A percentile compares a stretch with the other conserved stretches of the same genome.
Evolutionary conservation across 1,284 basidiomycete species (phyloP).

Genomic region (Fomitiporia mediterranea): DNA sequence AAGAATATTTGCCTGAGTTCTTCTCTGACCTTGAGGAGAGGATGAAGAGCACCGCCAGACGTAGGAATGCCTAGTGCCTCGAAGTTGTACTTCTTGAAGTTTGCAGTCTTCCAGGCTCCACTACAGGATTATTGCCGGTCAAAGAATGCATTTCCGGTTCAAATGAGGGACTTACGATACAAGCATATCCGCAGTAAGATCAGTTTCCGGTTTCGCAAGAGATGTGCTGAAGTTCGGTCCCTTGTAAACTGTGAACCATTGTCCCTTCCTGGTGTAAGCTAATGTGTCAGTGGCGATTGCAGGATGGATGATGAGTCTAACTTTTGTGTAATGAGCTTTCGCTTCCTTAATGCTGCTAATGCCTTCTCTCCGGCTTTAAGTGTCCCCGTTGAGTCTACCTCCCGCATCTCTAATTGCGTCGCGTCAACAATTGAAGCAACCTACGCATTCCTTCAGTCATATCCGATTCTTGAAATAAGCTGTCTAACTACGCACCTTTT

Average conservation of each 20-base stretch:
- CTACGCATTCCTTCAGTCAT: conserved; percentile 33
- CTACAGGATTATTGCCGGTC: conserved; percentile 36
- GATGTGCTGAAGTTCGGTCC: conserved; percentile 88
- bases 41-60: conserved; percentile 89
- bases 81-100: conserved; percentile 99
- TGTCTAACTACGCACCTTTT: conserved; percentile 41
- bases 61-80: conserved; percentile 92
- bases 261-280: conserved; percentile 66
- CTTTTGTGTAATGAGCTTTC: conserved; percentile 81
- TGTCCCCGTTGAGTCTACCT: conserved; percentile 71
- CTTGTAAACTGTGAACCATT: conserved; percentile 91
- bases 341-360: conserved; percentile 84
- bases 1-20: conserved; percentile 98
- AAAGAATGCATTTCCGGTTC: not conserved
- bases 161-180: conserved; percentile 75
- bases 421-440: conserved; percentile 61
- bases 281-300: conserved; percentile 4
- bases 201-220: conserved; percentile 96
- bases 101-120: conserved; percentile 86
- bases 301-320: no score
- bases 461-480: conserved; percentile 8
- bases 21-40: conserved; percentile 95
- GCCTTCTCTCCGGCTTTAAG: conserved; percentile 72
- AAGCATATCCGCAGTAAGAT: conserved; percentile 95
- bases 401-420: conserved; percentile 72